Percentiles rank a stretch among this genome's conserved stretches.
Evolutionary conservation across 2,329 filamentous ascomycete genomes (phyloP).

Genomic region (Colletotrichum camelliae): DNA sequence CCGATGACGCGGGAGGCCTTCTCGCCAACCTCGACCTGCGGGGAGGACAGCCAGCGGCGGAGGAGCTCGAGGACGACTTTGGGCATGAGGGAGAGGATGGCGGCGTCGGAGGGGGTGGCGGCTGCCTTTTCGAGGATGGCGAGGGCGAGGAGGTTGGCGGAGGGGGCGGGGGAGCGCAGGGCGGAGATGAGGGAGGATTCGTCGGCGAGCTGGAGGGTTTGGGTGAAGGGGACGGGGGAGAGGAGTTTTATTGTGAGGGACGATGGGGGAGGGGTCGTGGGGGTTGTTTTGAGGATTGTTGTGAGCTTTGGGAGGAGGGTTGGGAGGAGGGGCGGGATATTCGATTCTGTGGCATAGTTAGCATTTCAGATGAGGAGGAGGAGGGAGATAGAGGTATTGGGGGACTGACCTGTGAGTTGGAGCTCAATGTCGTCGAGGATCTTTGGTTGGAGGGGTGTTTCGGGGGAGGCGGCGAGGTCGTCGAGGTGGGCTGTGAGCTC

Average conservation of each 20-base stretch:
- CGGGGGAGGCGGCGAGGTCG: conserved; percentile 49
- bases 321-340: conserved; percentile 57
- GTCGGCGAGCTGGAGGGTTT: conserved; percentile 57
- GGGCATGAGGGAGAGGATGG: conserved; percentile 55
- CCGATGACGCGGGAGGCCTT: conserved; percentile 55
- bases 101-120: conserved; percentile 50
- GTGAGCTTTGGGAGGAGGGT: conserved; percentile 60
- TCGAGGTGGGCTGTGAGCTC: conserved; percentile 61
- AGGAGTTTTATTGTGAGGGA: conserved; percentile 63
- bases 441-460: conserved; percentile 47
- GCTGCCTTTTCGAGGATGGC: conserved; percentile 62
- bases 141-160: conserved; percentile 64
- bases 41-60: conserved; percentile 56
- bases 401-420: conserved; percentile 56
- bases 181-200: conserved; percentile 56
- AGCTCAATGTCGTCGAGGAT: conserved; percentile 66
- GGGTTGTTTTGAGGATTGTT: conserved; percentile 55
- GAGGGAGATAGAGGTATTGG: neutral
- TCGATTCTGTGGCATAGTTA: conserved; percentile 44
- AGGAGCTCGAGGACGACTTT: conserved; percentile 54
- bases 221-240: conserved; percentile 55
- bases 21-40: conserved; percentile 61
- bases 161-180: conserved; percentile 57
- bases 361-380: neutral
- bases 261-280: conserved; percentile 55